phyloP scores from a whole-genome alignment of 805 yeast genomes.

The Wickerhamiella nectarea region DNA sequence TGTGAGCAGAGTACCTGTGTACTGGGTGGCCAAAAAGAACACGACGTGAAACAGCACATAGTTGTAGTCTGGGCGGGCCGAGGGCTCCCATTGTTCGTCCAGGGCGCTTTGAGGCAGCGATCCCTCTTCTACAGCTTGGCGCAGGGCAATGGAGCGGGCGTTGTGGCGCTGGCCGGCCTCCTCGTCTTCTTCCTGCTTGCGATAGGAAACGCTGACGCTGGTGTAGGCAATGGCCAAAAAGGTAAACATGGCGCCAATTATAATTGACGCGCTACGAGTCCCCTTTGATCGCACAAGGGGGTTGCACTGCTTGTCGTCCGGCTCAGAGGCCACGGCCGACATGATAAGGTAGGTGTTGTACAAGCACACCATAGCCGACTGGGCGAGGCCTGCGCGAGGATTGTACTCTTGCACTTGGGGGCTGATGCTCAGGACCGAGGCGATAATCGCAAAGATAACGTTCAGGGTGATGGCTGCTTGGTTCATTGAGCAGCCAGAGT shows the following conservation, averaged over 20 bases:
- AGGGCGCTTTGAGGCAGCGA: conserved; percentile 87
- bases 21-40: conserved; percentile 90
- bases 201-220: conserved; percentile 72
- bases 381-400: conserved; percentile 93
- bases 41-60: conserved; percentile 63
- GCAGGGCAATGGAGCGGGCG: conserved; percentile 74
- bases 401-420: conserved; percentile 82
- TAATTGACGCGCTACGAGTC: conserved; percentile 75
- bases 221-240: conserved; percentile 93
- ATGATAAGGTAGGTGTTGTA: conserved; percentile 85
- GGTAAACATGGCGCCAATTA: conserved; percentile 85
- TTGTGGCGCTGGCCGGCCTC: conserved; percentile 44
- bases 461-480: conserved; percentile 75
- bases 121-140: conserved; percentile 94
- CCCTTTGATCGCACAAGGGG: conserved; percentile 83
- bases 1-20: conserved; percentile 85
- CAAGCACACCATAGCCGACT: conserved; percentile 86
- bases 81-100: conserved; percentile 39
- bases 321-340: conserved; percentile 91
- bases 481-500: conserved; percentile 73
- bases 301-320: conserved; percentile 85
- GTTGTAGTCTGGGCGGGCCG: conserved; percentile 17
- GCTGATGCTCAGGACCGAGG: conserved; percentile 59
- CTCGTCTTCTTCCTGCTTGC: conserved; percentile 35
- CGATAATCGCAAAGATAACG: conserved; percentile 46